phyloP scores from a whole-genome alignment of 768 basidiomycete species.

The Boletellus sp. region DNA sequence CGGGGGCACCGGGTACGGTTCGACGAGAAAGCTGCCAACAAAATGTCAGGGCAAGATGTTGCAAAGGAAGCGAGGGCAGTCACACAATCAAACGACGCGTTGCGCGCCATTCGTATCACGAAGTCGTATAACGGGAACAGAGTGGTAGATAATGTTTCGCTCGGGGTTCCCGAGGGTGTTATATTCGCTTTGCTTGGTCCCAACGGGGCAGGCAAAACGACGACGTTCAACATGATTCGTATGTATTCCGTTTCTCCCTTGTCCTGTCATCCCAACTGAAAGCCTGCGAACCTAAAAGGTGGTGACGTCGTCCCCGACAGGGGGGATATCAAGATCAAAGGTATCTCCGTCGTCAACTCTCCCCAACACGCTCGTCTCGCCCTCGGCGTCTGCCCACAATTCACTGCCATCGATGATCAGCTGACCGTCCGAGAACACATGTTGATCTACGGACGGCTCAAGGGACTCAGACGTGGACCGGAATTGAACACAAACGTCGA shows the following conservation, averaged over 20 bases:
- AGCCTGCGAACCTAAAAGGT: constrained; percentile 35
- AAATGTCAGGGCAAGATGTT: constrained; percentile 46
- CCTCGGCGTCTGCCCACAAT: constrained; percentile 81
- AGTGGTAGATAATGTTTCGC: constrained; percentile 72
- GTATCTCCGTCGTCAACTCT: constrained; percentile 59
- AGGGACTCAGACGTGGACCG: constrained; percentile 52
- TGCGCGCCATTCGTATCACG: constrained; percentile 60
- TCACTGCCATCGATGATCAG: constrained; percentile 77
- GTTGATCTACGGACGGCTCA: constrained; percentile 65
- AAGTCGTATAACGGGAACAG: constrained; percentile 55
- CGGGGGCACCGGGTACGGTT: constrained; percentile 12
- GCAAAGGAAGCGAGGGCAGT: constrained; percentile 49
- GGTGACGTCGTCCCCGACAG: constrained; percentile 64
- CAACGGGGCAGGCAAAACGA: constrained; percentile 83
- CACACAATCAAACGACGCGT: constrained; percentile 46
- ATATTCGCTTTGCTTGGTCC: constrained; percentile 75
- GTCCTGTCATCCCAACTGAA: background rate
- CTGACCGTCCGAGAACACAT: constrained; percentile 77
- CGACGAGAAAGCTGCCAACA: constrained; percentile 11
- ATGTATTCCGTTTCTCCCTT: constrained; percentile 22
- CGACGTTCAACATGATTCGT: constrained; percentile 80
- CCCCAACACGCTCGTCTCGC: constrained; percentile 62
- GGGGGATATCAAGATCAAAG: constrained; percentile 69
- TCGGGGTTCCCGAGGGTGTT: constrained; percentile 59
- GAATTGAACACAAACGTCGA: constrained; percentile 55